phyloP scores from a whole-genome alignment of 2,329 filamentous ascomycete species.

The Fusarium concolor region DNA sequence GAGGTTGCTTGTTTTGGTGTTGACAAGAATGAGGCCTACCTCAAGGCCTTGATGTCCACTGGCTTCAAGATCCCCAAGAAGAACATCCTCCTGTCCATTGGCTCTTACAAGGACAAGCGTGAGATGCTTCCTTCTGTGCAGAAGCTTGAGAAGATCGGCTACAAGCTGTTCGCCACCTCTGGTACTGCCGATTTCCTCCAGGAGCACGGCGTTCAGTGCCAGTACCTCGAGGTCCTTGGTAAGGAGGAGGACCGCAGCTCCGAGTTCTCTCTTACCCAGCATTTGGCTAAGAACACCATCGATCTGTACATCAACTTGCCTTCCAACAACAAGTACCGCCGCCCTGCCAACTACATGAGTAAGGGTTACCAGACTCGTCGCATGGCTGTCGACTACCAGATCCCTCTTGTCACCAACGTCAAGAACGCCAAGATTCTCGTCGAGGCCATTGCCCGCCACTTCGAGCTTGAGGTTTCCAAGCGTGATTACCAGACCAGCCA shows the following conservation, averaged over 20 bases:
- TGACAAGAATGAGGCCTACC: slow-evolving; percentile 97
- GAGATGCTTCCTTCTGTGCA: slow-evolving; percentile 95
- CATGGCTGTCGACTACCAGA: slow-evolving; percentile 98
- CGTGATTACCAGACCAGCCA: slow-evolving; percentile 95
- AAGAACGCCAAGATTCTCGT: slow-evolving; percentile 99
- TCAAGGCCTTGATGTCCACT: slow-evolving; percentile 95
- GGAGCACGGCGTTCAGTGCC: slow-evolving; percentile 90
- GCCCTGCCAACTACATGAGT: slow-evolving; percentile 98
- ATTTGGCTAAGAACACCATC: slow-evolving; percentile 97
- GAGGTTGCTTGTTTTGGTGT: slow-evolving; percentile 97
- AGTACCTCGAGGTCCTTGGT: slow-evolving; percentile 90
- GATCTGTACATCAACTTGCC: slow-evolving; percentile 99
- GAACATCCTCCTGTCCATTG: slow-evolving; percentile 95
- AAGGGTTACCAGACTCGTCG: slow-evolving; percentile 96
- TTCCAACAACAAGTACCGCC: slow-evolving; percentile 97
- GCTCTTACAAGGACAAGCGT: slow-evolving; percentile 97
- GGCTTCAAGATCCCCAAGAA: slow-evolving; percentile 96
- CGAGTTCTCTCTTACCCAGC: slow-evolving; percentile 96
- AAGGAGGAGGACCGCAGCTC: slow-evolving; percentile 88
- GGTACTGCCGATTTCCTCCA: slow-evolving; percentile 97
- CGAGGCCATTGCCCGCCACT: slow-evolving; percentile 91
- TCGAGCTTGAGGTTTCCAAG: slow-evolving; percentile 82
- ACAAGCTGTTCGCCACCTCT: slow-evolving; percentile 94
- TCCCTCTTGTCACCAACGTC: slow-evolving; percentile 96
- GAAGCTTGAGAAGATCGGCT: slow-evolving; percentile 90